Evolutionary conservation across 768 basidiomycete species (phyloP), one percentile per base, ranked within the genome.

Genomic region (Phaeotremella skinneri): DNA sequence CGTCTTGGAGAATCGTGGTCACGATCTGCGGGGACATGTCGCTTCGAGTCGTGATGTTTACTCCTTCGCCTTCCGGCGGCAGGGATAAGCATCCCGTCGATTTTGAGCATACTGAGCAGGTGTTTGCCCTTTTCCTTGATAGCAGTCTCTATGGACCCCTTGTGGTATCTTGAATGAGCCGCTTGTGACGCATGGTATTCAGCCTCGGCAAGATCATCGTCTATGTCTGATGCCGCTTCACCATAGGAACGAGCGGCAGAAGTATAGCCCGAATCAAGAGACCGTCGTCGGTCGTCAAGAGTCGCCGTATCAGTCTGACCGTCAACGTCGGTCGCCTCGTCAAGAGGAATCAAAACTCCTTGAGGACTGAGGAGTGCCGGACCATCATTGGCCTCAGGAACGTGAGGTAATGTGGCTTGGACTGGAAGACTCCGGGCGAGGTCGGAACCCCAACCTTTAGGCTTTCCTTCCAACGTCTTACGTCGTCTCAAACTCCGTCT

Each of bases 261-360:
- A 1, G 63, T 62, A 55, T 66, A 67, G 39, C 61, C 57, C 17
- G 69, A 69, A 76, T 78, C 13, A 84, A 84, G 3, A 82, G 88
- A 26, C 79, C 80, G 53, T 84, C 68, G 87, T 11, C 79, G 80
- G 0, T 80, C 81, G 65, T 85, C 82, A 7, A 45, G 21, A 9
- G 43, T 45, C 9, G 43, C 21, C 7, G 21, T 23, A 21, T 45
- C 43, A 6, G 43, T 45, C 41, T 63, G 60, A 14, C 41, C 53
- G 30, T 70, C 77, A 32, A 50, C 50, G 16, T 55, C 43, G 17
- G 51, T 56, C 20, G 45, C 45, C 37, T 56, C 39, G 42, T 49
- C 56, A 53, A 54, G 39, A 16, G 41, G n/a, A n/a, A n/a, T 20
- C 9, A 20, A 45, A 56, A 51, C 39, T 17, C 57, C 43, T 30